Evolutionary conservation across 108 stramenopile species (phyloP), one percentile per base, ranked within the genome.

Genomic region (Discostella stelligeroides): DNA sequence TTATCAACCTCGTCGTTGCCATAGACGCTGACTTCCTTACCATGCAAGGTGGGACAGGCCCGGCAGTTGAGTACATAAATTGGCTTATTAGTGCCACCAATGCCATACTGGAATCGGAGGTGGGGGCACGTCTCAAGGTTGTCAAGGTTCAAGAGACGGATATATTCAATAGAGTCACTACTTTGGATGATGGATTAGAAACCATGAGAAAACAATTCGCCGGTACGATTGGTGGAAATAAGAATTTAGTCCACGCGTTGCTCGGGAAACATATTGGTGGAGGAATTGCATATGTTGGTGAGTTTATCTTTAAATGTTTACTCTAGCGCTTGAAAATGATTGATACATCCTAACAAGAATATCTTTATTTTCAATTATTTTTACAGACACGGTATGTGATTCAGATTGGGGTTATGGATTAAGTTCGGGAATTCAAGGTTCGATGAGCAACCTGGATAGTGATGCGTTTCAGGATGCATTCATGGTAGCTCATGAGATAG

Each of bases 41-140:
- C 5, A 13, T 9, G 9, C 43, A 45, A 40, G 78, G 78, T 54
- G 58, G 66, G 10, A n/a, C 46, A 1, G 5, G 14, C 13, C 27
- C 45, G 10, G 58, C 58, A 2, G 25, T 58, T 38, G 46, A 67
- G 23, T 79, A 79, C 59, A 62, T 79, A 39, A 71, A 79, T 42
- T 18, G 53, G 2, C 56, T 79, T 21, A 54, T 79, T 6, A 59
- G 72, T 40, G 66, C 66, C 10, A 66, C 78, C 23, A 70, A 54
- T 54, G 60, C 53, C 25, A 79, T 79, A 53, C 73, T 73, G 23
- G 72, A 79, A 68, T 17, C 50, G 7, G 78, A 79, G 37, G 62
- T 74, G 27, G 61, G 69, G 1, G 74, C 79, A 12, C 79, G 74
- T 45, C 47, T 80, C 12, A 48, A 74, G 17, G 79, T 80, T 11